These are phyloP conservation scores for Lotmaria passim DNA, from an alignment of 208 protist genomes.

Conservation along the genomic window DNA sequence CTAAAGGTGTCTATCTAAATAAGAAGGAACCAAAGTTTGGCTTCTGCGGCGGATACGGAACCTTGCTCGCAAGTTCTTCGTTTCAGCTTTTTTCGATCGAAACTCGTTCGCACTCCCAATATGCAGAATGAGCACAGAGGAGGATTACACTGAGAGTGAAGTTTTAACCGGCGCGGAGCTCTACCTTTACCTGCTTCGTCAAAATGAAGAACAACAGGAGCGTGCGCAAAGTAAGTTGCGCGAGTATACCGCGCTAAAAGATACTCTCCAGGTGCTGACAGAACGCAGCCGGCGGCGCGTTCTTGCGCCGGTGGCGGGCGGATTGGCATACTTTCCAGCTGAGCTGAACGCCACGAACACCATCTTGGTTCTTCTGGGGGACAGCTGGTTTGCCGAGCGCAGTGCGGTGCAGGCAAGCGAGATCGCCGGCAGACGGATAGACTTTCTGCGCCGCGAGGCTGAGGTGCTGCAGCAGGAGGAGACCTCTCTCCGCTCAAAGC, in stretches of 20 bases:
- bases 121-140: slow-evolving; percentile 22
- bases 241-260: slow-evolving; percentile 58
- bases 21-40: too few species aligned
- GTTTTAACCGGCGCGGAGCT: slow-evolving; percentile 76
- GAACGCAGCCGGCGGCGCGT: slow-evolving; percentile 59
- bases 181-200: slow-evolving; percentile 58
- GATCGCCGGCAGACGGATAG: slow-evolving; percentile 67
- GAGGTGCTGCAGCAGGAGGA: slow-evolving; percentile 68
- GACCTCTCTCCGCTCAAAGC: slow-evolving; percentile 41
- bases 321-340: slow-evolving; percentile 82
- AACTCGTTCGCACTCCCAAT: too few species aligned
- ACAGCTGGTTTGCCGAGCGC: slow-evolving; percentile 89
- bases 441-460: slow-evolving; percentile 77
- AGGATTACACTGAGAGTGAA: slow-evolving; percentile 49
- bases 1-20: too few species aligned
- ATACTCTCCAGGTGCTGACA: slow-evolving; percentile 59
- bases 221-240: slow-evolving; percentile 33
- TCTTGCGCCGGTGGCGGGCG: slow-evolving; percentile 80
- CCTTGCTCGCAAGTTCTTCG: too few species aligned
- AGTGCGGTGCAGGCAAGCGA: slow-evolving; percentile 76
- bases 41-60: too few species aligned
- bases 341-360: slow-evolving; percentile 83
- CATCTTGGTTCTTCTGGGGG: slow-evolving; percentile 87
- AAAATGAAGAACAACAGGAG: slow-evolving; percentile 56
- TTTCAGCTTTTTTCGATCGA: too few species aligned